Percentiles rank a stretch among this genome's conserved stretches.
These are phyloP conservation scores for Yarrowia yakushimensis DNA, from an alignment of 805 yeast species.

Conservation along the genomic window DNA sequence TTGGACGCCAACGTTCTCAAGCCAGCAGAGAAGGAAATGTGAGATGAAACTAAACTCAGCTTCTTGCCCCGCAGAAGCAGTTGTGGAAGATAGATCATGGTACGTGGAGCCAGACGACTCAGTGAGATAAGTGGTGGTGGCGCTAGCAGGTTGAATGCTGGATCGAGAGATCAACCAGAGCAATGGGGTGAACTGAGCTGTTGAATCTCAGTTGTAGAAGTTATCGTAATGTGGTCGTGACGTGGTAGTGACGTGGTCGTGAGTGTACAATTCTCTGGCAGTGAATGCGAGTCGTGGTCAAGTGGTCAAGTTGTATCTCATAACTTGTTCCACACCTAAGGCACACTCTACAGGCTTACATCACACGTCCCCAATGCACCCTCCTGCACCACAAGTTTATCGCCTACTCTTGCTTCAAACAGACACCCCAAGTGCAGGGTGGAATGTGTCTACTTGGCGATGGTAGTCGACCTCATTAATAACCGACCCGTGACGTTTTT, in stretches of 20 bases:
- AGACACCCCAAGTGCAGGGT: background rate
- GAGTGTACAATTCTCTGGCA: too few species aligned
- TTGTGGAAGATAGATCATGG: slow-evolving; percentile 17
- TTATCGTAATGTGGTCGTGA: too few species aligned
- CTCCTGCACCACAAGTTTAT: slow-evolving; percentile 12
- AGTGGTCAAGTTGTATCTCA: background rate
- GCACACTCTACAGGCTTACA: background rate
- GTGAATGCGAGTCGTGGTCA: too few species aligned
- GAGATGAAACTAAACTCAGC: background rate
- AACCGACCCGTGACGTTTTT: too few species aligned
- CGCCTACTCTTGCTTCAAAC: slow-evolving; percentile 23
- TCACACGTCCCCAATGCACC: background rate
- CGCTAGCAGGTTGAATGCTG: background rate
- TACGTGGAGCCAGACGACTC: background rate
- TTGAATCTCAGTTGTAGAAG: background rate
- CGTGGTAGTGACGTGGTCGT: too few species aligned
- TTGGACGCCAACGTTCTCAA: slow-evolving; percentile 10
- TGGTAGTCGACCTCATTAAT: too few species aligned
- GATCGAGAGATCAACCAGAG: background rate
- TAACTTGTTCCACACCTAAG: background rate
- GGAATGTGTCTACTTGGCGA: too few species aligned
- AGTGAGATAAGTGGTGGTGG: background rate
- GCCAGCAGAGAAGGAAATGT: slow-evolving; percentile 14
- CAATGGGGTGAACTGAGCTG: background rate
- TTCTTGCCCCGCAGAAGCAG: slow-evolving; percentile 8